A percentile compares a stretch with the other conserved stretches of the same genome.
phyloP scores from a whole-genome alignment of 345 rosid species.

The Alliaria petiolata region DNA sequence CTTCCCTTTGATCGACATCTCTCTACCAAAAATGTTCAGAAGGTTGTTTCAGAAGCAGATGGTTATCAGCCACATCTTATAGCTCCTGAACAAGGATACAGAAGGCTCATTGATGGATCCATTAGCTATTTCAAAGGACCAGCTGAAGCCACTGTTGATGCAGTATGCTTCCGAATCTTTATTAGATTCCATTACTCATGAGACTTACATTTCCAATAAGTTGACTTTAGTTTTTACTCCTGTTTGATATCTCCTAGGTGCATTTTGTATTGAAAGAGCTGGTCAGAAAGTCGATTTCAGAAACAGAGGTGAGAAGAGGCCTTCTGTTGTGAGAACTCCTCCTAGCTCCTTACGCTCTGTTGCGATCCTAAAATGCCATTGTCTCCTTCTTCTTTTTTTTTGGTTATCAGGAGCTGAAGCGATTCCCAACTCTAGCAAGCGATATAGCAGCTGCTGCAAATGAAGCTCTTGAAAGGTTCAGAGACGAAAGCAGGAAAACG shows the following conservation, averaged over 20 bases:
- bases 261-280: constrained; percentile 95
- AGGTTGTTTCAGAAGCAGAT: constrained; percentile 97
- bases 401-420: constrained; percentile 89
- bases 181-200: neutral
- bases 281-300: constrained; percentile 90
- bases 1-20: constrained; percentile 97
- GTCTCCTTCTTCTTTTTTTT: neutral
- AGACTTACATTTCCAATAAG: neutral
- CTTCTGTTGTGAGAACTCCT: constrained; percentile 9
- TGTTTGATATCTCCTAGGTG: constrained; percentile 48
- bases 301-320: constrained; percentile 67
- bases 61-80: constrained; percentile 99
- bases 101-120: constrained; percentile 97
- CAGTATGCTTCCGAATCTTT: constrained; percentile 41
- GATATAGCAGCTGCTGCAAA: constrained; percentile 96
- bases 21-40: constrained; percentile 89
- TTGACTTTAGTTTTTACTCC: neutral
- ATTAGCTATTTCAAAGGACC: constrained; percentile 98
- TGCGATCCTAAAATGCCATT: neutral
- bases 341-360: neutral
- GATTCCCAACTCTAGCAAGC: constrained; percentile 78
- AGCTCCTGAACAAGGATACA: constrained; percentile 99
- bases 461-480: constrained; percentile 88
- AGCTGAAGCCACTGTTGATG: constrained; percentile 97
- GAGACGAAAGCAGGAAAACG: constrained; percentile 89